These are phyloP conservation scores for Fusarium dlaminii DNA, from an alignment of 2,329 filamentous ascomycete genomes.

Conservation along the genomic window DNA sequence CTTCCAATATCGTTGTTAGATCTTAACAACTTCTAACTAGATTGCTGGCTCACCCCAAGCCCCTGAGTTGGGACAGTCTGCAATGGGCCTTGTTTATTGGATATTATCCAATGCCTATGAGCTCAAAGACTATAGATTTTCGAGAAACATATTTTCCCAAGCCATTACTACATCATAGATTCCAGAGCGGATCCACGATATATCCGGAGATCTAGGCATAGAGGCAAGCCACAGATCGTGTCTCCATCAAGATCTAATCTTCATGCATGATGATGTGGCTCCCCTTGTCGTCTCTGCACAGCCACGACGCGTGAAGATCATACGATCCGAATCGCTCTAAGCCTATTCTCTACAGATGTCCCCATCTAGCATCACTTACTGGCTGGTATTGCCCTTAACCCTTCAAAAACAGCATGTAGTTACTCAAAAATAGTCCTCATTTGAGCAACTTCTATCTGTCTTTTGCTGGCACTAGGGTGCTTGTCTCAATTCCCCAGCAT, in stretches of 20 bases:
- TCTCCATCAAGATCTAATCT: background rate
- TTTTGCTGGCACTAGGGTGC: background rate
- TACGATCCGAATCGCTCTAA: background rate
- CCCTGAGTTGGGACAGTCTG: background rate
- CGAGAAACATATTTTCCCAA: accelerated
- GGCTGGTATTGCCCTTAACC: background rate
- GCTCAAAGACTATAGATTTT: background rate
- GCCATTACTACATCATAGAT: background rate
- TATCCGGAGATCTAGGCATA: background rate
- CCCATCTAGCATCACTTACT: background rate
- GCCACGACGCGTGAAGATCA: background rate
- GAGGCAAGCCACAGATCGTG: background rate
- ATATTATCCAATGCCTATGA: no score
- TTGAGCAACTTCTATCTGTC: no score
- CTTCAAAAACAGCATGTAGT: background rate
- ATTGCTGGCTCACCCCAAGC: no score
- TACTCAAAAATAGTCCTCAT: no score
- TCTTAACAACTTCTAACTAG: accelerated
- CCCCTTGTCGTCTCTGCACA: background rate
- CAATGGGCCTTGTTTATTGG: background rate
- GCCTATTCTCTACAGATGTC: no score
- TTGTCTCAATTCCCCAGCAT: no score
- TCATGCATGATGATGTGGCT: background rate
- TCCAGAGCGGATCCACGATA: background rate
- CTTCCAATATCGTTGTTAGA: accelerated